Evolutionary conservation across 257 asterid species (phyloP).

Genomic region (Solanum chmielewskii): DNA sequence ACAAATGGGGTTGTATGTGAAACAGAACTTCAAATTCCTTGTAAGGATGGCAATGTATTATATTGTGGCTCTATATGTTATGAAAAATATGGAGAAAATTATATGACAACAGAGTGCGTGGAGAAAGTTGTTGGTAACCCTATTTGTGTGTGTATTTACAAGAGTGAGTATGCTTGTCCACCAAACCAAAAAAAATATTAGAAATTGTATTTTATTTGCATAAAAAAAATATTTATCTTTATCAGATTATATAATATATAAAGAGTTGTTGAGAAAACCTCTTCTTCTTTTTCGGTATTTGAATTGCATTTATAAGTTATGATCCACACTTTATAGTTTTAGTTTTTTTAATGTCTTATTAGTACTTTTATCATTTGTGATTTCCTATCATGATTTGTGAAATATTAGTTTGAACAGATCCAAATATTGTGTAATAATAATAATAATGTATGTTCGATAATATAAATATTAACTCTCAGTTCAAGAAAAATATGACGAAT

Average conservation of each 20-base stretch:
- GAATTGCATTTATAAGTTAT: too few species aligned
- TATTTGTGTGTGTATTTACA: background rate
- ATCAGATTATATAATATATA: too few species aligned
- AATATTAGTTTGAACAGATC: too few species aligned
- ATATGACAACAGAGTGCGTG: background rate
- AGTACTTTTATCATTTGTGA: background rate
- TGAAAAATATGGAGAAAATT: background rate
- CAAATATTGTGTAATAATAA: too few species aligned
- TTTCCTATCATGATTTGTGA: background rate
- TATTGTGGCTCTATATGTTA: background rate
- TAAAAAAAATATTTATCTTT: too few species aligned
- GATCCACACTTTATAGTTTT: too few species aligned
- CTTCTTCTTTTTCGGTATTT: background rate
- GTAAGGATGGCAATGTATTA: background rate
- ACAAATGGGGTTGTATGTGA: background rate
- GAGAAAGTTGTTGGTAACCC: background rate
- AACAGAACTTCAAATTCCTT: background rate
- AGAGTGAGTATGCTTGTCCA: background rate
- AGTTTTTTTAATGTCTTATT: background rate
- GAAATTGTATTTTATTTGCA: background rate
- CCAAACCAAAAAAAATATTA: background rate
- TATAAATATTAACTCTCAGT: too few species aligned
- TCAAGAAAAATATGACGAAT: background rate
- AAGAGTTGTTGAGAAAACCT: background rate
- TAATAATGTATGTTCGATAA: background rate